phyloP scores from a whole-genome alignment of 768 basidiomycete species.

The Pulveroboletus sp. region DNA sequence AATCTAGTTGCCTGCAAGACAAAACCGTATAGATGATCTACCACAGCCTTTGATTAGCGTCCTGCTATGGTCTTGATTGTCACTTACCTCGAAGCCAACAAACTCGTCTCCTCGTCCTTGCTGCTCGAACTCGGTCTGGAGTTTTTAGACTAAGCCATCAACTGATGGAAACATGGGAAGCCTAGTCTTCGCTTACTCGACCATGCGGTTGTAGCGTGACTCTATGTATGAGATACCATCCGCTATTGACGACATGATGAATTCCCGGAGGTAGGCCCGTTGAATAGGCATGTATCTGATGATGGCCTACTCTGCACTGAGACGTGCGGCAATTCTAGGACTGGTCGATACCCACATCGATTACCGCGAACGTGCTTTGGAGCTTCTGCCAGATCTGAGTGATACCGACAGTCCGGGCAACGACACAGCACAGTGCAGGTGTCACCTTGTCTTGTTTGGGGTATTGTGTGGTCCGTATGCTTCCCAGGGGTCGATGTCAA shows the following conservation, averaged over 20 bases:
- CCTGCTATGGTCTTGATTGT: not conserved
- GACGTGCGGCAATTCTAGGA: too few relatives aligned
- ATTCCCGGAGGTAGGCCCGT: conserved; percentile 20
- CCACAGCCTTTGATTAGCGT: not conserved
- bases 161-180: conserved; percentile 36
- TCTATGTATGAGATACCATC: conserved; percentile 47
- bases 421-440: not conserved
- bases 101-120: conserved; percentile 40
- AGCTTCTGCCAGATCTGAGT: conserved; percentile 23
- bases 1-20: conserved; percentile 36
- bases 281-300: conserved; percentile 24
- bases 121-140: conserved; percentile 31
- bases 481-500: conserved; percentile 41
- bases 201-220: conserved; percentile 36
- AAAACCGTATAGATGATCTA: conserved; percentile 46
- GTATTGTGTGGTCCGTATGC: conserved; percentile 43
- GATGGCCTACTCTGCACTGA: conserved; percentile 19
- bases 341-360: conserved; percentile 16
- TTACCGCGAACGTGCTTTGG: conserved; percentile 15
- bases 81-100: conserved; percentile 35
- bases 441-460: conserved; percentile 37
- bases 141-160: conserved; percentile 31
- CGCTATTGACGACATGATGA: conserved; percentile 37
- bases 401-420: not conserved
- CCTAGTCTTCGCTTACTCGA: conserved; percentile 35